Conservation (phyloP, 73 alveolate species). For the Paramecium biaurelia region DNA sequence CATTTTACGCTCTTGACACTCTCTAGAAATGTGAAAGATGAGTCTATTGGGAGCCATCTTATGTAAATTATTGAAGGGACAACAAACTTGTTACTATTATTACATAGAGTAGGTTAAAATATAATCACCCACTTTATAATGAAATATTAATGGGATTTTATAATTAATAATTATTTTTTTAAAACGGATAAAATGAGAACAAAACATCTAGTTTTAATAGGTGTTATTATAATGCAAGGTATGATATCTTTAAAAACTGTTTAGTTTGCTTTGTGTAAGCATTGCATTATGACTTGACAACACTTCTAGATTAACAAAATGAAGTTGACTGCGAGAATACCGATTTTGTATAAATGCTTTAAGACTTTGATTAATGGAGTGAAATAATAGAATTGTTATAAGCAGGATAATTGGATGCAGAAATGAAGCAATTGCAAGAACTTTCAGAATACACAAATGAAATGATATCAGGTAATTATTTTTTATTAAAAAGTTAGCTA, state of each 20-base stretch:
- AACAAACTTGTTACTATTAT: neutral
- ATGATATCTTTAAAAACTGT: neutral
- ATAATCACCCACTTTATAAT: neutral
- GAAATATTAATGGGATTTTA: neutral
- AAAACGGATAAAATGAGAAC: constrained; percentile 34
- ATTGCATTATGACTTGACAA: neutral
- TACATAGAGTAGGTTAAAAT: neutral
- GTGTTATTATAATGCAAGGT: constrained; percentile 8
- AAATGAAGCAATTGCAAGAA: neutral
- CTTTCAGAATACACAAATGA: neutral
- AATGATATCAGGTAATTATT: constrained; percentile 3
- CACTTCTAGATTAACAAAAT: constrained; percentile 1
- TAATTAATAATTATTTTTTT: constrained; percentile 7
- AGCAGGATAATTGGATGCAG: neutral
- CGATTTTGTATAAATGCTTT: neutral
- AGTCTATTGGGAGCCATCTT: neutral
- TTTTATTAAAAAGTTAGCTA: neutral
- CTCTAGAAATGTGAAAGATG: neutral
- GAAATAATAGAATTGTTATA: neutral
- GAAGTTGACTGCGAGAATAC: constrained; percentile 40
- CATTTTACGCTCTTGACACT: neutral
- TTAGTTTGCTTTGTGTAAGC: constrained; percentile 37
- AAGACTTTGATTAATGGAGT: constrained; percentile 18
- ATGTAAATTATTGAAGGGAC: neutral
- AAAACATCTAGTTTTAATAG: constrained; percentile 19